Percentiles rank a stretch among this genome's conserved stretches.
Evolutionary conservation across 805 yeast genomes (phyloP).

Genomic region (Pichia cabralensis): DNA sequence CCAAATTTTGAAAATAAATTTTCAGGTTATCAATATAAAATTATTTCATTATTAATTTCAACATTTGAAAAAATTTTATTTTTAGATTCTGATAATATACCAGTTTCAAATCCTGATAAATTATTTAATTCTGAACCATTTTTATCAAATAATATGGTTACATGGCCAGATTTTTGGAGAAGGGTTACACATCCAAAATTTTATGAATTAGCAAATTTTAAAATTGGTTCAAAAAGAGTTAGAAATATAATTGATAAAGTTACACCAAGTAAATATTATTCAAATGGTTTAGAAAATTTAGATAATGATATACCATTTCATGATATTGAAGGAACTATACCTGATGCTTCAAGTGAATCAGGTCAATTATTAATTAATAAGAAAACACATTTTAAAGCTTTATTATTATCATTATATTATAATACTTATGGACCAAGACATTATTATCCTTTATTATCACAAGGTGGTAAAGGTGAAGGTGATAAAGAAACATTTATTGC

Average conservation of each 20-base stretch:
- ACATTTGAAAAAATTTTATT: slow-evolving; percentile 43
- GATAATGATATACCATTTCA: slow-evolving; percentile 32
- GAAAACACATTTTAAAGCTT: slow-evolving; percentile 35
- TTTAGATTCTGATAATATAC: slow-evolving; percentile 44
- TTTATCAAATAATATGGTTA: slow-evolving; percentile 35
- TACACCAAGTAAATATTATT: slow-evolving; percentile 16
- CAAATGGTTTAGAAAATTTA: slow-evolving; percentile 8
- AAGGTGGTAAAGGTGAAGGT: slow-evolving; percentile 45
- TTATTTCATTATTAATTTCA: slow-evolving; percentile 39
- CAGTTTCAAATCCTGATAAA: slow-evolving; percentile 37
- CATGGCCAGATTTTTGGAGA: slow-evolving; percentile 57
- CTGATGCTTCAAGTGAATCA: slow-evolving; percentile 46
- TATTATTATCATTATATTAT: slow-evolving; percentile 41
- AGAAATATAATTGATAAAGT: slow-evolving; percentile 23
- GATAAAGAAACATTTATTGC: slow-evolving; percentile 52
- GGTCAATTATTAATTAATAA: slow-evolving; percentile 46
- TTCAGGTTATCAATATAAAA: slow-evolving; percentile 39
- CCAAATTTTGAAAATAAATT: slow-evolving; percentile 33
- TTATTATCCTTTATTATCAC: slow-evolving; percentile 37
- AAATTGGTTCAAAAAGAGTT: slow-evolving; percentile 24
- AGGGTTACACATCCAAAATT: slow-evolving; percentile 43
- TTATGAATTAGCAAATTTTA: slow-evolving; percentile 34
- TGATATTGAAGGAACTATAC: slow-evolving; percentile 42
- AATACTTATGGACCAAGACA: slow-evolving; percentile 41
- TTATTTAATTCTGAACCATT: slow-evolving; percentile 52